phyloP scores from a whole-genome alignment of 768 basidiomycete species.

The Hortiboletus flavorubellus region DNA sequence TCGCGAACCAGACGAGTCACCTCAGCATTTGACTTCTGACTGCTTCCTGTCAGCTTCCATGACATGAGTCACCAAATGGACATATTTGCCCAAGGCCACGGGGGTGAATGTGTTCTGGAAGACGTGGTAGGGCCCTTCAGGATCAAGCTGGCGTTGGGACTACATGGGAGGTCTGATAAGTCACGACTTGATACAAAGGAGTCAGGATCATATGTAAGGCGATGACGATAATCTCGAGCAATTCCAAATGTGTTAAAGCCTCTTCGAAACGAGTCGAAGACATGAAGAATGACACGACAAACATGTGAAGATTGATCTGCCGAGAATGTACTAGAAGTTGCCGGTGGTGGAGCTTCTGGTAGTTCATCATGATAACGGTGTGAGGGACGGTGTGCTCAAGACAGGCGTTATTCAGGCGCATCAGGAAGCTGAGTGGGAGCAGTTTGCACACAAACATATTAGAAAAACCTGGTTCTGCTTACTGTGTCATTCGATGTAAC shows the following conservation, averaged over 20 bases:
- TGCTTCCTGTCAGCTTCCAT: slow-evolving; percentile 5
- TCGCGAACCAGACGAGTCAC: background rate
- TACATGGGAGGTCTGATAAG: background rate
- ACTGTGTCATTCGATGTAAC: too few species aligned
- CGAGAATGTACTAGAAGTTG: background rate
- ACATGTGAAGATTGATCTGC: background rate
- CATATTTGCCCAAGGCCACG: slow-evolving; percentile 18
- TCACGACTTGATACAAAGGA: background rate
- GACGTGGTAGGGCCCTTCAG: too few species aligned
- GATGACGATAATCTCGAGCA: background rate
- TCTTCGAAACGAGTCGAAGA: background rate
- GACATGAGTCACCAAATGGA: slow-evolving; percentile 4
- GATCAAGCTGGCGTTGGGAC: background rate
- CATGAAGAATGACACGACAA: background rate
- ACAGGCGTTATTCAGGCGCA: background rate
- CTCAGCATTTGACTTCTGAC: slow-evolving; percentile 2
- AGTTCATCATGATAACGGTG: background rate
- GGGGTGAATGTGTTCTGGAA: background rate
- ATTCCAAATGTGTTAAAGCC: background rate
- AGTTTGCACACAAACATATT: too few species aligned
- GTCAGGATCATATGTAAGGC: background rate
- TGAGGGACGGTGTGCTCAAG: background rate
- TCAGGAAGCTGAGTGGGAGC: background rate
- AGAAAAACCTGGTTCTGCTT: too few species aligned
- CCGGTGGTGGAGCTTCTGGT: background rate